Conservation (phyloP, 345 rosid genomes). For the Turritis glabra region DNA sequence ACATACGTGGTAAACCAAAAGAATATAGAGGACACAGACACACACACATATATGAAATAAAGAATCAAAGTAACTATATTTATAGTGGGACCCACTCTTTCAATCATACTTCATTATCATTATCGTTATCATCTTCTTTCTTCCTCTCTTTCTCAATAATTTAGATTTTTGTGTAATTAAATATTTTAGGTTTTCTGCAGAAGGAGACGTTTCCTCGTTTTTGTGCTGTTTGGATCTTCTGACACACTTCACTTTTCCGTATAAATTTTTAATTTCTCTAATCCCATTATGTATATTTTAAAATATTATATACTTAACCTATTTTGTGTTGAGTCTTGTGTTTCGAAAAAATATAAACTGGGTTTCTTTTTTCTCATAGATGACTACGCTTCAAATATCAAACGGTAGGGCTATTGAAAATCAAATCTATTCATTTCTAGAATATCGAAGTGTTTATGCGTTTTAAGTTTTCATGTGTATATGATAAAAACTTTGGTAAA, state of each 20-base stretch:
- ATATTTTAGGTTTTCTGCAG: constrained; percentile 45
- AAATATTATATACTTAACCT: background rate
- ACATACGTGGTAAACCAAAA: constrained; percentile 12
- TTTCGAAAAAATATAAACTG: background rate
- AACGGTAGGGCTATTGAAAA: background rate
- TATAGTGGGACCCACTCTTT: constrained; percentile 23
- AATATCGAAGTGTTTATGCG: background rate
- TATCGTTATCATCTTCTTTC: constrained; percentile 42
- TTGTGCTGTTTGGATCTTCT: constrained; percentile 68
- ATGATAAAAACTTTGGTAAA: background rate
- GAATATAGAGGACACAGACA: background rate
- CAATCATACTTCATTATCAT: constrained; percentile 38
- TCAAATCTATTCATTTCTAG: background rate
- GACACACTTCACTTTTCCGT: constrained; percentile 47
- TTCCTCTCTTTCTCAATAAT: constrained; percentile 31
- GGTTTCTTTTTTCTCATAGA: background rate
- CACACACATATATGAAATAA: background rate
- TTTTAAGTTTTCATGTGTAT: constrained; percentile 2
- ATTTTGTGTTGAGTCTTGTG: background rate
- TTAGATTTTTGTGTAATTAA: constrained; percentile 37
- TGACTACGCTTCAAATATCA: background rate
- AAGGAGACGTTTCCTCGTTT: constrained; percentile 88
- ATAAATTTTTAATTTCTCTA: constrained; percentile 23
- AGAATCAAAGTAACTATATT: background rate
- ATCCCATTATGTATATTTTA: constrained; percentile 8